These are phyloP conservation scores for Corymbia maculata DNA, from an alignment of 345 rosid species.

Conservation along the genomic window DNA sequence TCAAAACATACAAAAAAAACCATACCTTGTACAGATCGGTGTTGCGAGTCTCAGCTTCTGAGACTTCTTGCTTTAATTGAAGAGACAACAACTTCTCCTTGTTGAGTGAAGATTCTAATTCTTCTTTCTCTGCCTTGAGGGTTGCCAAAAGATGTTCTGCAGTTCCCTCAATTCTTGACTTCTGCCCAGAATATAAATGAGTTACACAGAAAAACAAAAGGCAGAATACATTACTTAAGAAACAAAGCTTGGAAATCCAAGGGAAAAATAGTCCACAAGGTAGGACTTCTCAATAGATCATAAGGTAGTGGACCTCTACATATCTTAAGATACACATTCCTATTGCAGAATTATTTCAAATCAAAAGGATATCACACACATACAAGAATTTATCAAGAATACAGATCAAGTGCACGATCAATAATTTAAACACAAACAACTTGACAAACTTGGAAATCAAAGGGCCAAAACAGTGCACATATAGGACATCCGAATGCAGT, in stretches of 20 bases:
- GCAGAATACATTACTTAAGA: background rate
- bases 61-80: constrained; percentile 68
- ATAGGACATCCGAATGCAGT: background rate
- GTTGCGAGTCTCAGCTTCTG: constrained; percentile 67
- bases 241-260: background rate
- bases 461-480: background rate
- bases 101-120: constrained; percentile 55
- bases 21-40: constrained; percentile 75
- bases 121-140: constrained; percentile 79
- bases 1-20: background rate
- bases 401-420: background rate
- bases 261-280: background rate
- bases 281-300: background rate
- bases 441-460: background rate
- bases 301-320: background rate
- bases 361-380: background rate
- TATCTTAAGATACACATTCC: background rate
- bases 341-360: background rate
- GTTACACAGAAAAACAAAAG: background rate
- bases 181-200: constrained; percentile 23
- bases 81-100: constrained; percentile 60
- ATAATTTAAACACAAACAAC: background rate
- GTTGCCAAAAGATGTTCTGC: constrained; percentile 34
- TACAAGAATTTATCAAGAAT: background rate
- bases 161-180: constrained; percentile 36